These are phyloP conservation scores for Apium graveolens DNA, from an alignment of 129 eudicot genomes.

Conservation along the genomic window DNA sequence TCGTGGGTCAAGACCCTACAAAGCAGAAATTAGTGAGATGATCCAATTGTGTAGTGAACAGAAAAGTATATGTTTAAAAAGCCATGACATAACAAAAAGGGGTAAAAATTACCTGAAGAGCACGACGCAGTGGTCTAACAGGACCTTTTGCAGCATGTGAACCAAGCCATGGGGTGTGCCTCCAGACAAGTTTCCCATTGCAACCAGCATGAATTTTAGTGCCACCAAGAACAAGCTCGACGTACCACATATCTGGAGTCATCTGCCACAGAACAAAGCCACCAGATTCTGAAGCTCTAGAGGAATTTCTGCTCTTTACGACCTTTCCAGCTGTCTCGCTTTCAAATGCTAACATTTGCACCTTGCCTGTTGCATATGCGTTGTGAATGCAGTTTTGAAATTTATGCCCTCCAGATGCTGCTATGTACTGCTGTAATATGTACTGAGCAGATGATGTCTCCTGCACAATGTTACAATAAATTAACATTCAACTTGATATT, in stretches of 20 bases:
- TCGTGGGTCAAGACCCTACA: constrained; percentile 84
- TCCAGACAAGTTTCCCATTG: constrained; percentile 88
- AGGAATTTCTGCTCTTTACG: constrained; percentile 57
- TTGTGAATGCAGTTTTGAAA: constrained; percentile 62
- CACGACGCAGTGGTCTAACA: constrained; percentile 87
- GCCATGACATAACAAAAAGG: neutral
- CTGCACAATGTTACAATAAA: constrained; percentile 29
- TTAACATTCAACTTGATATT: neutral
- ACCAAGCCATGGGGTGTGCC: constrained; percentile 95
- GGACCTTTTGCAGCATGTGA: constrained; percentile 96
- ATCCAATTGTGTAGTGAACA: neutral
- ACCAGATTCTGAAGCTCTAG: constrained; percentile 72
- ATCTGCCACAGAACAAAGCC: constrained; percentile 93
- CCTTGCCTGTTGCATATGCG: constrained; percentile 85
- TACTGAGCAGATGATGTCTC: constrained; percentile 97
- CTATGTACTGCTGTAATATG: constrained; percentile 82
- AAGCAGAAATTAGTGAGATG: constrained; percentile 1
- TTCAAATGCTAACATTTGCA: constrained; percentile 78
- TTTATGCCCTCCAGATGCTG: constrained; percentile 85
- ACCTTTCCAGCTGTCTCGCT: constrained; percentile 83
- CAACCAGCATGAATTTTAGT: constrained; percentile 95
- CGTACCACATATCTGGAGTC: constrained; percentile 95
- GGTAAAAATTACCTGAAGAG: constrained; percentile 57
- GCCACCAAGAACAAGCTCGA: constrained; percentile 86
- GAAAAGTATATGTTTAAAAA: neutral